Evolutionary conservation across 2,329 filamentous ascomycete genomes (phyloP), one percentile per base, ranked within the genome.

Genomic region (Rosellinia necatrix): DNA sequence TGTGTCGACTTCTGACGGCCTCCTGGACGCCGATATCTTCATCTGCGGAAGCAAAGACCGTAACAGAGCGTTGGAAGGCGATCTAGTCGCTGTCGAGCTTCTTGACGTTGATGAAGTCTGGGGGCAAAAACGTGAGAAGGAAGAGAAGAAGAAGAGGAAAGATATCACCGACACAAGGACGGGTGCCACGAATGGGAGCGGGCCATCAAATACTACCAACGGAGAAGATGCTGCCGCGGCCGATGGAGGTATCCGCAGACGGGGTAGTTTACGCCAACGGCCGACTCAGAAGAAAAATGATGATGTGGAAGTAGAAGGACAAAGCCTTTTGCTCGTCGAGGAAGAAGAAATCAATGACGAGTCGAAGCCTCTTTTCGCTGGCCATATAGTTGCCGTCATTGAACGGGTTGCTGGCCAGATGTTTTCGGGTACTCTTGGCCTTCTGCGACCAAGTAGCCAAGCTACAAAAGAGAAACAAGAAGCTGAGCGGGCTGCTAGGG

Each of bases 241-340:
- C 51, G 93, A 97, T 67, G 92, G 92, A 68, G 91, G 92, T 58
- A 87, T 99, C 62, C 90, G 93, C 66, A 86, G 94, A 64, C 90
- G 94, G 70, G 94, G 94, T 64, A 97, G 93, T 82, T 84, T 99
- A 65, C 89, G 94, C 69, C 94, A 97, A 78, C 89, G 94, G 50
- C 94, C 94, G 7, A 97, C 93, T 0, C 94, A 99, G 76, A 99
- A 99, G 86, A 99, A 99, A 85, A 99, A 99, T 62, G 94, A 99
- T 65, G 94, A 99, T 72, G 94, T 99, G 22, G 94, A 99, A 75
- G 94, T 99, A 24, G 94, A 99, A 73, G 94, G 94, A 22, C 94
- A 99, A 75, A 97, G 93, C 72, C 82, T 99, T 55, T 86, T 99
- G 19, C 85, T 99, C 15, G 94, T 97, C 62, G 94, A 99, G 71